These are phyloP conservation scores for Fusarium sp. DNA, from an alignment of 2,329 filamentous ascomycete genomes.

Conservation along the genomic window DNA sequence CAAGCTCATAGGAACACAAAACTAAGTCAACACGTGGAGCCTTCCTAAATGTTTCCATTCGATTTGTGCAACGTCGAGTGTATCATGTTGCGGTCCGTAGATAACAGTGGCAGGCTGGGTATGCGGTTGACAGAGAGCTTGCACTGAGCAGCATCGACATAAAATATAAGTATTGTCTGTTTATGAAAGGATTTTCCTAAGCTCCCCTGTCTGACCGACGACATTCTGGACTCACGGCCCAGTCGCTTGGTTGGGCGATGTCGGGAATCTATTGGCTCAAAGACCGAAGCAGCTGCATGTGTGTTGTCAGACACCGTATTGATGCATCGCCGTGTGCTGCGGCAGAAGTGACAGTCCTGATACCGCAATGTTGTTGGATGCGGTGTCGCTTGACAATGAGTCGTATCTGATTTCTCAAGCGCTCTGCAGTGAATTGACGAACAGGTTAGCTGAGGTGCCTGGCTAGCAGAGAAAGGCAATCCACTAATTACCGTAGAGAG, in stretches of 20 bases:
- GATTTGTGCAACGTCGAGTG: conserved; percentile 42
- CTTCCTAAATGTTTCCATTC: conserved; percentile 42
- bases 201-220: conserved; percentile 31
- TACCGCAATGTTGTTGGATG: conserved; percentile 5
- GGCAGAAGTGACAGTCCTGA: conserved; percentile 26
- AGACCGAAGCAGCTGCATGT: conserved; percentile 34
- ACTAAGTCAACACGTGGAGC: conserved; percentile 47
- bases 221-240: conserved; percentile 32
- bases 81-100: conserved; percentile 23
- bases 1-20: conserved; percentile 42
- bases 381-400: conserved; percentile 12
- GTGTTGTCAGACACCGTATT: conserved; percentile 43
- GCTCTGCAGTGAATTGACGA: conserved; percentile 29
- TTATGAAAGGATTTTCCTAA: conserved; percentile 5
- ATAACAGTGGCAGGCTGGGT: conserved; percentile 26
- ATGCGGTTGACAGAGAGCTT: conserved; percentile 1
- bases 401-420: conserved; percentile 24
- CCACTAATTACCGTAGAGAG: conserved; percentile 37
- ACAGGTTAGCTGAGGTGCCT: conserved; percentile 41
- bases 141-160: conserved; percentile 3
- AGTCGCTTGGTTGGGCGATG: conserved; percentile 40
- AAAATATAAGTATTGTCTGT: conserved; percentile 6
- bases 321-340: conserved; percentile 36
- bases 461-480: conserved; percentile 34
- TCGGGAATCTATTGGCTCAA: conserved; percentile 31